phyloP scores from a whole-genome alignment of 108 stramenopile genomes.

The Cyclostephanos tholiformis region DNA sequence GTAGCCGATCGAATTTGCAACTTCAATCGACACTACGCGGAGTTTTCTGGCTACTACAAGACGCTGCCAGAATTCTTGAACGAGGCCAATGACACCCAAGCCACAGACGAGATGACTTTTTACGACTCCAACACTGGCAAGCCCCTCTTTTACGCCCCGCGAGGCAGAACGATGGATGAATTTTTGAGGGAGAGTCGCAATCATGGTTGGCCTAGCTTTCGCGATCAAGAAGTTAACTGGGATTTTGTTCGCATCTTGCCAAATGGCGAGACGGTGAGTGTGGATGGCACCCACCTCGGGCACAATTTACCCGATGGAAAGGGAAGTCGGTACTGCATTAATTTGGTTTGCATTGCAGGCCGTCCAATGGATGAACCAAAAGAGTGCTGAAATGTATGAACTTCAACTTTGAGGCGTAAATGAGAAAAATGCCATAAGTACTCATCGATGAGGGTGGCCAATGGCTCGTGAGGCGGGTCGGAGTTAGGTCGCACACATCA shows the following conservation, averaged over 20 bases:
- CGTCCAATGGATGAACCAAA: slow-evolving; percentile 19
- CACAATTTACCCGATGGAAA: slow-evolving; percentile 69
- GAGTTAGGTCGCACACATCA: too few relatives aligned
- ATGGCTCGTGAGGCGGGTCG: too few relatives aligned
- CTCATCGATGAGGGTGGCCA: too few relatives aligned
- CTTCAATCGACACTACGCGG: slow-evolving; percentile 88
- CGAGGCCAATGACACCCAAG: background rate
- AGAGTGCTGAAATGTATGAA: too few relatives aligned
- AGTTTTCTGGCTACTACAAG: slow-evolving; percentile 22
- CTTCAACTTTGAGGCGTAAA: too few relatives aligned
- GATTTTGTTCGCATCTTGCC: slow-evolving; percentile 82
- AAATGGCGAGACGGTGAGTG: slow-evolving; percentile 83
- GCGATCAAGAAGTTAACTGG: slow-evolving; percentile 89
- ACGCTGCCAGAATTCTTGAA: background rate
- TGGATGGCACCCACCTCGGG: slow-evolving; percentile 81
- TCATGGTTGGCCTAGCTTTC: slow-evolving; percentile 89
- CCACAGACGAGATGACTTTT: slow-evolving; percentile 59
- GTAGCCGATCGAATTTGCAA: slow-evolving; percentile 84
- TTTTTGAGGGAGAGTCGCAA: slow-evolving; percentile 71
- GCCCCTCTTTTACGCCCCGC: slow-evolving; percentile 77
- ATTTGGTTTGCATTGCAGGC: slow-evolving; percentile 90
- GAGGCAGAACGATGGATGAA: slow-evolving; percentile 71
- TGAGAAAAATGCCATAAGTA: too few relatives aligned
- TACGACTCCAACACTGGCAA: slow-evolving; percentile 90
- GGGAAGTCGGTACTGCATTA: slow-evolving; percentile 93